phyloP scores from a whole-genome alignment of 192 early-diverging fungal genomes.

The Linnemannia exigua region DNA sequence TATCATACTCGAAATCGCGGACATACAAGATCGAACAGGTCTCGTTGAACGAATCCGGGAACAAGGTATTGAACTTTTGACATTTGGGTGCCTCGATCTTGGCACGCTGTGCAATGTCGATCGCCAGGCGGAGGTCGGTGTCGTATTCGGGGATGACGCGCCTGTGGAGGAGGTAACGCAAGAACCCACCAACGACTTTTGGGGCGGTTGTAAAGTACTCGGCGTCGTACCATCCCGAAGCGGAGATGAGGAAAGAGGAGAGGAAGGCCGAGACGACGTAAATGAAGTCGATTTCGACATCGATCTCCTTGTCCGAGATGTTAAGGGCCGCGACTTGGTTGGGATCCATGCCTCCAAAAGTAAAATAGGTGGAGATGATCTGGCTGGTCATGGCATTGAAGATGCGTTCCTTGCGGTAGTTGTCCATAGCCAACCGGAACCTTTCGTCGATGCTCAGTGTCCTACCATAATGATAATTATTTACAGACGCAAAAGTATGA shows the following conservation, averaged over 20 bases:
- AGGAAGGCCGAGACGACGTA: constrained; percentile 36
- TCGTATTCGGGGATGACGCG: constrained; percentile 41
- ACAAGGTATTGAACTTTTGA: constrained; percentile 25
- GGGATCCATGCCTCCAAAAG: constrained; percentile 37
- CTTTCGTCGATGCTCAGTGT: constrained; percentile 14
- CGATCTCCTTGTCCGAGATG: background rate
- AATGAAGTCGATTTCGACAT: constrained; percentile 23
- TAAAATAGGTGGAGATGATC: constrained; percentile 38
- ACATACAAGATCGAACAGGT: constrained; percentile 16
- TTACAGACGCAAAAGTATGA: background rate
- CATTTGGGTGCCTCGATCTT: constrained; percentile 23
- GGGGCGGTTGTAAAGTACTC: constrained; percentile 33
- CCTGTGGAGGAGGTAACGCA: constrained; percentile 28
- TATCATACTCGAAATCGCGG: background rate
- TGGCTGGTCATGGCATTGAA: constrained; percentile 20
- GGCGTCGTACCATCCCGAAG: constrained; percentile 19
- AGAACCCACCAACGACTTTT: constrained; percentile 28
- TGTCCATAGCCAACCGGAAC: constrained; percentile 43
- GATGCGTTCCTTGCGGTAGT: constrained; percentile 36
- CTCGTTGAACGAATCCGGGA: constrained; percentile 21
- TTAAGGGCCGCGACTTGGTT: background rate
- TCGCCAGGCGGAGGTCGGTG: constrained; percentile 3
- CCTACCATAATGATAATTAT: constrained; percentile 6
- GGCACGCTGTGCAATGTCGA: constrained; percentile 19
- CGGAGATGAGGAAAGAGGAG: constrained; percentile 20